Evolutionary conservation across 164 flowering plant species (phyloP).

Genomic region (Annona squamosa): DNA sequence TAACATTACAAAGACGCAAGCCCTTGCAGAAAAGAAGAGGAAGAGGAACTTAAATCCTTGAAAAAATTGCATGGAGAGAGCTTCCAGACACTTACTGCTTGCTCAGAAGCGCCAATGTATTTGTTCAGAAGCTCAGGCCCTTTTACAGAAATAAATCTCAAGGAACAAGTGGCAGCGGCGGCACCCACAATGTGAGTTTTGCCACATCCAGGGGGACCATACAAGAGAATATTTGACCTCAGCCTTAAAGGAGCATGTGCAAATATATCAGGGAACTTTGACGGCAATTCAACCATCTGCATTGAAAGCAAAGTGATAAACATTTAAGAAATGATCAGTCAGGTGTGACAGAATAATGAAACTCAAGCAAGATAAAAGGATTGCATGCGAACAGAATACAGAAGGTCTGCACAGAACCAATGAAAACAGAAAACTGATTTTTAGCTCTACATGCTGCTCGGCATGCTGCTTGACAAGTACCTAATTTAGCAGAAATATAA

Average conservation of each 20-base stretch:
- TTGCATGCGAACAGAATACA: background rate
- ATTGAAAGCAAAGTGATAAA: background rate
- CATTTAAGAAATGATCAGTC: background rate
- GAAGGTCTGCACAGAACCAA: background rate
- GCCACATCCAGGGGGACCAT: slow-evolving; percentile 99
- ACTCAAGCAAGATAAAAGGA: background rate
- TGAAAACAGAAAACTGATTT: background rate
- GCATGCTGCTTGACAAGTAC: background rate
- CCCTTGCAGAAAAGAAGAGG: background rate
- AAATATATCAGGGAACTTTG: slow-evolving; percentile 76
- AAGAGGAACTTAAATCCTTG: background rate
- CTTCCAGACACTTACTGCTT: slow-evolving; percentile 62
- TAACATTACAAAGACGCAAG: background rate
- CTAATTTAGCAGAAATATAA: too few species aligned
- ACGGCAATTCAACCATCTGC: slow-evolving; percentile 94
- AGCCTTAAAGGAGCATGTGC: slow-evolving; percentile 72
- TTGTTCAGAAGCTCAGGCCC: slow-evolving; percentile 96
- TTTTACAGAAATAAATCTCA: slow-evolving; percentile 88
- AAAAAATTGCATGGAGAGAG: background rate
- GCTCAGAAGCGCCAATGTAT: slow-evolving; percentile 99
- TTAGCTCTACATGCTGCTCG: background rate
- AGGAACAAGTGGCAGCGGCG: slow-evolving; percentile 93
- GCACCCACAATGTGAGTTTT: slow-evolving; percentile 98
- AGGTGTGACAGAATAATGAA: background rate
- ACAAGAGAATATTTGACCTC: slow-evolving; percentile 85